Percentiles rank a stretch among this genome's conserved stretches.
Conservation (phyloP, 306 rosid species). For the Heteromeles arbutifolia region DNA sequence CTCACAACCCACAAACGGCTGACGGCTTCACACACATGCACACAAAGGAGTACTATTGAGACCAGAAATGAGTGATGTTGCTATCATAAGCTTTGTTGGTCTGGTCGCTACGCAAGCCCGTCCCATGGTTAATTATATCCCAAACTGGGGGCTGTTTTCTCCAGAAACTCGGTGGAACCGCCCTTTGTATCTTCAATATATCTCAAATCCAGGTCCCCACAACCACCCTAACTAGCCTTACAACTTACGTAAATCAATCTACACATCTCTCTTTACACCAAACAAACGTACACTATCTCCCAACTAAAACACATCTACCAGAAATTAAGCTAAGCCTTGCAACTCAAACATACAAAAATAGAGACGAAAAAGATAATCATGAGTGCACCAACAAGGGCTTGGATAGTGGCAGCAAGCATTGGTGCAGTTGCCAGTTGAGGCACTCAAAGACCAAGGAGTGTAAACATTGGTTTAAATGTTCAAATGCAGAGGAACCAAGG, state of each 20-base stretch:
- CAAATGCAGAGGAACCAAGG: neutral
- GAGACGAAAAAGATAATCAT: too few species aligned
- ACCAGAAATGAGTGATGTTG: neutral
- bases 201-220: neutral
- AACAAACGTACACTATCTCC: neutral
- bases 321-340: neutral
- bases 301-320: neutral
- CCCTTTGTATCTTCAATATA: neutral
- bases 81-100: neutral
- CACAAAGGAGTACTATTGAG: neutral
- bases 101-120: neutral
- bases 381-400: too few species aligned
- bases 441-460: too few species aligned
- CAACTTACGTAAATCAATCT: neutral
- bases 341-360: neutral
- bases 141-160: neutral
- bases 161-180: neutral
- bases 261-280: neutral
- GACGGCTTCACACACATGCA: neutral
- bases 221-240: neutral
- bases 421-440: too few species aligned
- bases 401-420: too few species aligned
- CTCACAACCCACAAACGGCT: neutral
- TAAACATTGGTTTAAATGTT: neutral
- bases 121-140: neutral